Base-by-base conservation (phyloP, 192 early-diverging fungal genomes). In the Chytriomyces sp. region DNA sequence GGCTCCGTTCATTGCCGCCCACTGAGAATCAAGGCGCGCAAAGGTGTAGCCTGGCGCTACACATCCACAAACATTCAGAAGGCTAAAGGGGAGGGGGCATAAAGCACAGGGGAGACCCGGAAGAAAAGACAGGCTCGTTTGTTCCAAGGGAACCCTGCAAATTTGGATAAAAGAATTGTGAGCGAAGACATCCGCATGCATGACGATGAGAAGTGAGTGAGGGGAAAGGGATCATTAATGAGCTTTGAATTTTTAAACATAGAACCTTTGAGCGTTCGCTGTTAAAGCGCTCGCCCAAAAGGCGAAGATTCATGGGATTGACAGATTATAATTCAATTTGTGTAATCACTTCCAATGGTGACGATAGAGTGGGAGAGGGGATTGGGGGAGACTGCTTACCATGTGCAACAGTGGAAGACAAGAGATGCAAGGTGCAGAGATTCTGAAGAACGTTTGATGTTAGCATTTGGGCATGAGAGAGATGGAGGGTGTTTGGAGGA, bases 271-370 rank as follows among this genome's bases (percentile, higher is more conserved):
- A 20, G 53, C 53, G 53, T n/a, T 57, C 53, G 20, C 53, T 57
- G 16, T 35, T n/a, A 57, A 20, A 57, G 53, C 53, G 53, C 53
- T 57, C 53, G 20, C 16, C 53, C 53, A 5, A 57, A 35, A 35
- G 35, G 35, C 35, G 35, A 35, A 35, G 35, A 57, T 57, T 57
- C 53, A 57, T 57, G 53, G 53, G 53, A 57, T 57, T 57, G 53
- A 57, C 53, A 57, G 53, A 57, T 57, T 57, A 57, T 57, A 20
- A 57, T 57, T 57, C 53, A 57, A 57, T 57, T 57, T 57, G 53
- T 20, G 20, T 57, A 57, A 57, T 57, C 53, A 57, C 20, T 20
- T 57, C 53, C 53, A 5, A 20, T 20, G 5, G 53, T 20, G 35
- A 35, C 35, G 53, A 57, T 13, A 20, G 53, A 3, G 53, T 57